A percentile compares a stretch with the other conserved stretches of the same genome.
These are phyloP conservation scores for Mycosarcoma mackinlayi DNA, from an alignment of 1,284 basidiomycete species.

Conservation along the genomic window DNA sequence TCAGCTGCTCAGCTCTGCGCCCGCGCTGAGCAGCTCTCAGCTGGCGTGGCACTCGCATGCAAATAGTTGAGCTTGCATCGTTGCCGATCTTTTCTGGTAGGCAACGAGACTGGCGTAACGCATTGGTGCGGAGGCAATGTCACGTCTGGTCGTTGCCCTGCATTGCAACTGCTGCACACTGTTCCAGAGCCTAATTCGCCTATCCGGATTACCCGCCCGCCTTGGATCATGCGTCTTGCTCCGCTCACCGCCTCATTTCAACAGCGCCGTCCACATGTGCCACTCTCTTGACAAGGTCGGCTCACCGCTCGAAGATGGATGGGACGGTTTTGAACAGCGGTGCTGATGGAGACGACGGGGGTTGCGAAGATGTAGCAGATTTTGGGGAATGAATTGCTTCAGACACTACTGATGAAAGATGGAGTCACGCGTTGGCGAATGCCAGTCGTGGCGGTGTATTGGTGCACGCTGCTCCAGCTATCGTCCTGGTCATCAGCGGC, in stretches of 20 bases:
- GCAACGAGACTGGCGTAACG: conserved; percentile 2
- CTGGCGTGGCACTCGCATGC: conserved; percentile 14
- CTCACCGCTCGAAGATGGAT: too few species aligned
- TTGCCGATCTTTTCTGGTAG: conserved; percentile 19
- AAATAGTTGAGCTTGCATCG: conserved; percentile 6
- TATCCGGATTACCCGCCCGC: conserved; percentile 7
- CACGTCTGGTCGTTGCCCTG: conserved; percentile 18
- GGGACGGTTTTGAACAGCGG: too few species aligned
- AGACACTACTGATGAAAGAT: too few species aligned
- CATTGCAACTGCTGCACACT: conserved; percentile 6
- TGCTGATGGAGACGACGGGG: too few species aligned
- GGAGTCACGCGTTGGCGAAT: too few species aligned
- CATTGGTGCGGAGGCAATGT: conserved; percentile 13
- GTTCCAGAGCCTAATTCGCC: conserved; percentile 16
- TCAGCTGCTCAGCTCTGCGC: conserved; percentile 1
- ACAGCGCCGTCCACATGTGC: not conserved
- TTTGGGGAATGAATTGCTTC: too few species aligned
- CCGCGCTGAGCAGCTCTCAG: not conserved
- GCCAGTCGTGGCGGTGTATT: too few species aligned
- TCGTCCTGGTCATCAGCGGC: too few species aligned
- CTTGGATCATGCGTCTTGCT: conserved; percentile 1
- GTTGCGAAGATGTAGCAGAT: too few species aligned
- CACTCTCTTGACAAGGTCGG: not conserved
- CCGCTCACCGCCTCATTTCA: too few species aligned
- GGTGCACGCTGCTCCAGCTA: too few species aligned